Conservation (phyloP, 768 basidiomycete species). For the Royoungia palumana region DNA sequence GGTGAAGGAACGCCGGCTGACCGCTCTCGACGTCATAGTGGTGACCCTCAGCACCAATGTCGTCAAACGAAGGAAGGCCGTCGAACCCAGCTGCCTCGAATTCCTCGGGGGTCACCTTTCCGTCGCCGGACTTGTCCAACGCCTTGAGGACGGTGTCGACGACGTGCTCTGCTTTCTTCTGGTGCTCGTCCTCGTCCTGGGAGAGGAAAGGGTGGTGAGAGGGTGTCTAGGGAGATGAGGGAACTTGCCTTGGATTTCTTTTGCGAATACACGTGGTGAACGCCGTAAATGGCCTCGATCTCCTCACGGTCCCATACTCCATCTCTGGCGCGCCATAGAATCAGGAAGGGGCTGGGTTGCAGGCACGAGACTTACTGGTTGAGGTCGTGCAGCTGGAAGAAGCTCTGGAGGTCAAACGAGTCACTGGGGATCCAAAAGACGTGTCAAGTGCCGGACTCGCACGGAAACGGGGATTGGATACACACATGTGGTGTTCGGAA, state of each 20-base stretch:
- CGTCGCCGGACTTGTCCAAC: slow-evolving; percentile 76
- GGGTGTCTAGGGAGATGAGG: neutral
- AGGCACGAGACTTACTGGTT: slow-evolving; percentile 51
- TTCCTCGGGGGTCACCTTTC: slow-evolving; percentile 64
- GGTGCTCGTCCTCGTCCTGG: slow-evolving; percentile 76
- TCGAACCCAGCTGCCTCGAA: slow-evolving; percentile 68
- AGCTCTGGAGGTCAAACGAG: slow-evolving; percentile 78
- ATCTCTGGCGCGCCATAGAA: slow-evolving; percentile 45
- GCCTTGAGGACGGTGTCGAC: slow-evolving; percentile 63
- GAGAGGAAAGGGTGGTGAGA: neutral
- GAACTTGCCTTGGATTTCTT: slow-evolving; percentile 64
- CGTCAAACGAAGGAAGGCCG: slow-evolving; percentile 79
- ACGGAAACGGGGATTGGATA: slow-evolving; percentile 2
- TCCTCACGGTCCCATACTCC: slow-evolving; percentile 82
- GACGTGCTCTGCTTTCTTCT: slow-evolving; percentile 77
- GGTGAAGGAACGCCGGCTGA: slow-evolving; percentile 34
- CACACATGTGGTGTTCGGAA: slow-evolving; percentile 82
- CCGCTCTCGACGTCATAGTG: slow-evolving; percentile 92
- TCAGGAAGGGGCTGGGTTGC: neutral
- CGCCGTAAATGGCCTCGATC: slow-evolving; percentile 94
- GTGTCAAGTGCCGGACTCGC: neutral
- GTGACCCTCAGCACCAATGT: slow-evolving; percentile 85
- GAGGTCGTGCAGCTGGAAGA: slow-evolving; percentile 95
- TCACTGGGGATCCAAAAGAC: slow-evolving; percentile 48
- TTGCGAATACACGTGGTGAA: slow-evolving; percentile 87